Evolutionary conservation across 208 protist species (phyloP).

Genomic region (Lotmaria passim): DNA sequence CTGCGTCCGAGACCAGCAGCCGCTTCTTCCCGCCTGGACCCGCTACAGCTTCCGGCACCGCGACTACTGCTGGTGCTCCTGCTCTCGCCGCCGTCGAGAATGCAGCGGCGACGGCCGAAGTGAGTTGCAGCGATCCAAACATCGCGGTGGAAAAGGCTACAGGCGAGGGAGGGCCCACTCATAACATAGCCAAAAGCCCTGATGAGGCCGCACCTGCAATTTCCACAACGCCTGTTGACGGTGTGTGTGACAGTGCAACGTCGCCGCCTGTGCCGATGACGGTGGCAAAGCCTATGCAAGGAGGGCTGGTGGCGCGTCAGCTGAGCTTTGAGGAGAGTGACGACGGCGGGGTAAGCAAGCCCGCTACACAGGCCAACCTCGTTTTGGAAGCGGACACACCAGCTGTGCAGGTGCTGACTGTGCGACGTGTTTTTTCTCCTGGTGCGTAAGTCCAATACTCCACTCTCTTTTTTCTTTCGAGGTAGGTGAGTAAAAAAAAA

Average conservation of each 20-base stretch:
- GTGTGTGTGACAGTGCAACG: background rate
- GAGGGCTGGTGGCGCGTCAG: constrained; percentile 27
- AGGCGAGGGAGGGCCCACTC: too few relatives aligned
- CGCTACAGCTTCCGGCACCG: background rate
- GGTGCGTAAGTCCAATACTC: background rate
- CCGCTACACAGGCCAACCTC: background rate
- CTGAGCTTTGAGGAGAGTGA: constrained; percentile 28
- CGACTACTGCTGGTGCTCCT: background rate
- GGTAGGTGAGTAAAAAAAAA: too few relatives aligned
- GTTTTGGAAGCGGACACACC: background rate
- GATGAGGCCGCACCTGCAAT: background rate
- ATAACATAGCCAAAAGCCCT: background rate
- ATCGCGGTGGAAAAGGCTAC: too few relatives aligned
- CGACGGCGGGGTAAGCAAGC: background rate
- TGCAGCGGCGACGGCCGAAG: too few relatives aligned
- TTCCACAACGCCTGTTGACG: constrained; percentile 5
- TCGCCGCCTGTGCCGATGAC: constrained; percentile 9
- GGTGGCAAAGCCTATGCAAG: constrained; percentile 28
- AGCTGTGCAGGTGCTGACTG: constrained; percentile 11
- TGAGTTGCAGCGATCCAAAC: too few relatives aligned
- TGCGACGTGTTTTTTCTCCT: background rate
- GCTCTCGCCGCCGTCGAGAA: background rate
- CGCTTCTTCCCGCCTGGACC: background rate
- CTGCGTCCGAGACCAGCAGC: background rate
- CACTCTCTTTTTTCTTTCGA: too few relatives aligned